Evolutionary conservation across 257 asterid species (phyloP).

Genomic region (Ilex asprella): DNA sequence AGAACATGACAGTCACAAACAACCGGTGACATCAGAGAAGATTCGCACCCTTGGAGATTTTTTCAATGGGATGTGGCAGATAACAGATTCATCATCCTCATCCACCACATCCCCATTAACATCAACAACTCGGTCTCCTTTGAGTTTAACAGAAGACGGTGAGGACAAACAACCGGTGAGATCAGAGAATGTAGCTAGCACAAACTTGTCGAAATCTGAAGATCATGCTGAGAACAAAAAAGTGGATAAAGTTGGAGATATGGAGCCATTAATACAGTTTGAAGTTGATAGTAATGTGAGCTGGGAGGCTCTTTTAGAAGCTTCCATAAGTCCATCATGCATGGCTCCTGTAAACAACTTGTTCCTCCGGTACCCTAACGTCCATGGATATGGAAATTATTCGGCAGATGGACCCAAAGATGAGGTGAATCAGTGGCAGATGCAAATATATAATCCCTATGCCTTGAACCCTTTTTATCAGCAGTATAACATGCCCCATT

Average conservation of each 20-base stretch:
- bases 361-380: neutral
- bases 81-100: constrained; percentile 41
- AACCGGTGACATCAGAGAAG: constrained; percentile 7
- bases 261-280: constrained; percentile 42
- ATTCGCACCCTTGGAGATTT: constrained; percentile 49
- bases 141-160: constrained; percentile 17
- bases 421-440: constrained; percentile 27
- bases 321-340: constrained; percentile 34
- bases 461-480: constrained; percentile 23
- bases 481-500: neutral
- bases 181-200: neutral
- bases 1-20: constrained; percentile 13
- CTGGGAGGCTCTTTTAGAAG: constrained; percentile 66
- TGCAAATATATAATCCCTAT: constrained; percentile 28
- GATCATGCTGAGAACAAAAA: neutral
- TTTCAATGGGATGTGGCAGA: constrained; percentile 58
- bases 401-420: constrained; percentile 2
- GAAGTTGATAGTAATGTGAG: constrained; percentile 27
- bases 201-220: neutral
- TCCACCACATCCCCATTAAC: constrained; percentile 16
- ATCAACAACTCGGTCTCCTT: constrained; percentile 20
- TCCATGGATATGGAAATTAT: neutral
- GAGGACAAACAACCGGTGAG: neutral
- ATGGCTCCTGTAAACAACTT: constrained; percentile 12
- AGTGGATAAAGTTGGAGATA: constrained; percentile 14